These are phyloP conservation scores for Suillus decipiens DNA, from an alignment of 768 basidiomycete species.

Conservation along the genomic window DNA sequence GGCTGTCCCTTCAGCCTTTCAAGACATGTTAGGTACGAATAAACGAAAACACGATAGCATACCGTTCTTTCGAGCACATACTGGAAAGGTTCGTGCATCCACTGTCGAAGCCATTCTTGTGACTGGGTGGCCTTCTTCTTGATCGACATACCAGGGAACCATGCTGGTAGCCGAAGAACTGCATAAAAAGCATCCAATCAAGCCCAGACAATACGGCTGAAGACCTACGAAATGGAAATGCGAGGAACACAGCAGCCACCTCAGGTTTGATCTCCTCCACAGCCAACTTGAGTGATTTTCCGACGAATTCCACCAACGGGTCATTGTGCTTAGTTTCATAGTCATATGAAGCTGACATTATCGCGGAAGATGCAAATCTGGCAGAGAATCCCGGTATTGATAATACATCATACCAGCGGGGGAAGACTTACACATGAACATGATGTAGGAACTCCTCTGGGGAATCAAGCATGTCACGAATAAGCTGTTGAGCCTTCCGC, in stretches of 20 bases:
- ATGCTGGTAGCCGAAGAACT: conserved; percentile 28
- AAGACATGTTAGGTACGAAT: background rate
- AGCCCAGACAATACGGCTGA: conserved; percentile 4
- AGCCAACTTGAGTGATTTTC: conserved; percentile 28
- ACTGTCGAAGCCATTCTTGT: conserved; percentile 19
- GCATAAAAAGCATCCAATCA: conserved; percentile 9
- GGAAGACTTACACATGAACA: conserved; percentile 4
- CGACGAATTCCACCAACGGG: conserved; percentile 26
- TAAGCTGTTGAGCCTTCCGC: conserved; percentile 29
- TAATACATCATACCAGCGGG: background rate
- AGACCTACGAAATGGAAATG: conserved; percentile 15
- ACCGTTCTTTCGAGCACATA: conserved; percentile 18
- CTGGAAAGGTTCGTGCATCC: conserved; percentile 25
- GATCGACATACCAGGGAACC: conserved; percentile 33
- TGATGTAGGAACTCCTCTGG: conserved; percentile 22
- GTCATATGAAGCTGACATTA: conserved; percentile 35
- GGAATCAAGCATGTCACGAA: conserved; percentile 28
- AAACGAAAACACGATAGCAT: background rate
- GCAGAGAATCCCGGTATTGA: background rate
- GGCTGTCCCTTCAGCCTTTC: conserved; percentile 17
- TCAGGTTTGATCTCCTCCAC: conserved; percentile 25
- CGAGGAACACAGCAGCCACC: conserved; percentile 19
- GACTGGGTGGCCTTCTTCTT: conserved; percentile 24
- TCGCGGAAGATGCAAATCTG: conserved; percentile 30
- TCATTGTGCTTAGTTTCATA: conserved; percentile 33